A percentile compares a stretch with the other conserved stretches of the same genome.
Conservation (phyloP, 306 rosid species). For the Corylus americana region DNA sequence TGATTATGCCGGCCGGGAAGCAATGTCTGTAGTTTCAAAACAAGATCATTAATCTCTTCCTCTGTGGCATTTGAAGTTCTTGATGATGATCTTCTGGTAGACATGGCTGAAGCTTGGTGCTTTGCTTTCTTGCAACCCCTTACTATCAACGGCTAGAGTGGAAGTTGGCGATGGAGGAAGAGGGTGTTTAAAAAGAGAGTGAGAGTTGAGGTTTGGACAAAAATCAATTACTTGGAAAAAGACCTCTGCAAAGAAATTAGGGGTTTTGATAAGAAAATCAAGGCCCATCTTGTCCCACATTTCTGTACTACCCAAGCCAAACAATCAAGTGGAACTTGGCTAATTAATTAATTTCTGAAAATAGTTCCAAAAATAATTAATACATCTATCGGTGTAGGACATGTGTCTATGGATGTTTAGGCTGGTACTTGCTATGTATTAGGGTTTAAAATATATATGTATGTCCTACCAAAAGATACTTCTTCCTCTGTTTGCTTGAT, state of each 20-base stretch:
- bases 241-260: slow-evolving; percentile 10
- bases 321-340: not conserved
- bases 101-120: slow-evolving; percentile 10
- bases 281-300: slow-evolving; percentile 20
- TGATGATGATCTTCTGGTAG: slow-evolving; percentile 26
- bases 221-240: slow-evolving; percentile 13
- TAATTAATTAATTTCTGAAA: slow-evolving; percentile 14
- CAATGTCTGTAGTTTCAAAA: slow-evolving; percentile 34
- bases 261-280: slow-evolving; percentile 6
- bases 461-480: slow-evolving; percentile 25
- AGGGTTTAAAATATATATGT: not conserved
- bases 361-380: not conserved
- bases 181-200: slow-evolving; percentile 22
- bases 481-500: slow-evolving; percentile 12
- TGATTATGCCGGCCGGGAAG: slow-evolving; percentile 34
- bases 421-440: not conserved
- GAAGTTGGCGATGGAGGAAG: slow-evolving; percentile 14
- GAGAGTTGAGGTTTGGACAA: not conserved
- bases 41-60: slow-evolving; percentile 34
- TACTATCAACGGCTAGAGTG: not conserved
- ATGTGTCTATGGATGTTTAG: not conserved
- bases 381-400: slow-evolving; percentile 5
- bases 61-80: slow-evolving; percentile 23
- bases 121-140: not conserved
- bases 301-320: slow-evolving; percentile 6